Base-by-base conservation (phyloP, 176 grass and related monocot genomes). In the Hordeum vulgare region DNA sequence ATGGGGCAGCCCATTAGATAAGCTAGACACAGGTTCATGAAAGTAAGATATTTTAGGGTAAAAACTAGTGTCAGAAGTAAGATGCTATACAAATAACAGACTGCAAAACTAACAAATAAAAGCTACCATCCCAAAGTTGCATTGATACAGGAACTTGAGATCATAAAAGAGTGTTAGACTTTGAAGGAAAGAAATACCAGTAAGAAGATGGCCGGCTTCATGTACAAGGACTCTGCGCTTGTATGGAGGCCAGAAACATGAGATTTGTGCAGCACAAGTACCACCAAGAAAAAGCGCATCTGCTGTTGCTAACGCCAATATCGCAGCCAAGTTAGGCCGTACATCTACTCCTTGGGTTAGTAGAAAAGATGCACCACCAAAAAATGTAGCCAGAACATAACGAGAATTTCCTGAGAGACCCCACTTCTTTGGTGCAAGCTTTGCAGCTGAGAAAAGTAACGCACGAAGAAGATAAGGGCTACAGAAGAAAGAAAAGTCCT, bases 1-100 rank as follows among this genome's bases (percentile, higher is more conserved):
- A 98, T 90, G 5, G 96, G 96, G 75, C 93, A 95, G 83, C 93
- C 96, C 93, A 95, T 95, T 75, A 98, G 86, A 88, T 95, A 98
- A 62, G 96, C 91, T 98, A 86, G 25, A 86, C 45, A 83, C 11
- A 76, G 23, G 71, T 84, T 65, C 20, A 61, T 66, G 17, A 33
- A 57, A 79, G 72, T 54, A 65, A 89, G 37, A 75, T 59, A 59
- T 18, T 47, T 41, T 63, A 73, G 36, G 67, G 26, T 31, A 28
- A 80, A 9, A 62, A 62, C 24, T 62, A 54, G 21, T 33, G 40
- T 41, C 77, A 53, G 23, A 33, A 89, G 24, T 28, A 39, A 80
- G 11, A 76, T 14, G n/a, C 51, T 53, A 33, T n/a, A 42, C 0
- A 60, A 62, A 68, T 8, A 17, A 7, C 9, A 85, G 26, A 71